Conservation (phyloP, 371 early-diverging fungal genomes). For the Apophysomyces ossiformis region DNA sequence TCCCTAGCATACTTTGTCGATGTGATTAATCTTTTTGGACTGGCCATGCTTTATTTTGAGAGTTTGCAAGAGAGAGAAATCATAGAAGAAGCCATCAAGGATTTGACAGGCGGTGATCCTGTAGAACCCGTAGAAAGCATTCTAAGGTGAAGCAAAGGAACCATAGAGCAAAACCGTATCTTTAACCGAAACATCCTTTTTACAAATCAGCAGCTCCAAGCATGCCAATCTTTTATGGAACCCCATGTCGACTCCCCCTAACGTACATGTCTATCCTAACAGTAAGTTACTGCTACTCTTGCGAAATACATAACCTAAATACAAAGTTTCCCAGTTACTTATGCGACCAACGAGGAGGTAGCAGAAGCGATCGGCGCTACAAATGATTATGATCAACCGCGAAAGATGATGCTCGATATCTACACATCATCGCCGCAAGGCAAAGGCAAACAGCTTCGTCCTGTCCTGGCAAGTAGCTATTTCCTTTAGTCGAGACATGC, state of each 20-base stretch:
- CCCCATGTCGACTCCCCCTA: conserved; percentile 48
- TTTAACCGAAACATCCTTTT: background rate
- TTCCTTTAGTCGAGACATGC: conserved; percentile 52
- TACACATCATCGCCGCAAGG: conserved; percentile 32
- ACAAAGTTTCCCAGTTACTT: conserved; percentile 43
- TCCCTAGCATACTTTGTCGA: conserved; percentile 28
- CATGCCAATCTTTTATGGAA: conserved; percentile 36
- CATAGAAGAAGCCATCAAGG: conserved; percentile 28
- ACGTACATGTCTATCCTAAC: conserved; percentile 50
- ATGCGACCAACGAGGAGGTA: conserved; percentile 58
- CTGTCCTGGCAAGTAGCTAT: conserved; percentile 48
- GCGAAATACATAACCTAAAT: background rate
- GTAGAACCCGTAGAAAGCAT: conserved; percentile 20
- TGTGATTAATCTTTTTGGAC: conserved; percentile 20
- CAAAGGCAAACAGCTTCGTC: conserved; percentile 30
- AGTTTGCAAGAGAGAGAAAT: conserved; percentile 27
- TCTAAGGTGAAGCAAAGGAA: conserved; percentile 14
- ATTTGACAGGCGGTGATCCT: conserved; percentile 18
- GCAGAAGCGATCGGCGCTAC: conserved; percentile 35
- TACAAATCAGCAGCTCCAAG: conserved; percentile 10
- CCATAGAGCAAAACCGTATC: background rate
- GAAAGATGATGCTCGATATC: conserved; percentile 53
- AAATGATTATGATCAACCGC: conserved; percentile 33
- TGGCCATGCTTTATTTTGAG: conserved; percentile 30
- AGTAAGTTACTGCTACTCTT: conserved; percentile 37